Conservation (phyloP, 179 eudicot genomes). For the Silene coronaria region DNA sequence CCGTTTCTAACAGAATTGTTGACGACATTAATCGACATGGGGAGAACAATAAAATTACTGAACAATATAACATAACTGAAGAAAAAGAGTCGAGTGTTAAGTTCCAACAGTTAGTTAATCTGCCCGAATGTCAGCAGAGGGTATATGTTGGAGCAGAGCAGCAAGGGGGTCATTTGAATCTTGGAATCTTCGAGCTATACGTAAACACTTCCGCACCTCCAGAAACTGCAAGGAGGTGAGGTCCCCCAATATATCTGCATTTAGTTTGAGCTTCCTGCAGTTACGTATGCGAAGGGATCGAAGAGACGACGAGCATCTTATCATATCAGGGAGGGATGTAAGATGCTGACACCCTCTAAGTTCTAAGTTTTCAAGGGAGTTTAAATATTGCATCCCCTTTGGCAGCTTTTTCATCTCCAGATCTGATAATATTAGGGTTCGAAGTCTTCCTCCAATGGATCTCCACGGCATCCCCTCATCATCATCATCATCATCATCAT, state of each 20-base stretch:
- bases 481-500: too few relatives aligned
- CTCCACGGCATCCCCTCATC: background rate
- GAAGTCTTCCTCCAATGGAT: background rate
- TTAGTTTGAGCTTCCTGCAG: background rate
- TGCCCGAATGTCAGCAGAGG: too few relatives aligned
- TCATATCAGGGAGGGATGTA: background rate
- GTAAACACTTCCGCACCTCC: too few relatives aligned
- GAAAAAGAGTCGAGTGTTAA: too few relatives aligned
- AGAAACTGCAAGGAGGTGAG: conserved; percentile 6
- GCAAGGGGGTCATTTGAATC: too few relatives aligned
- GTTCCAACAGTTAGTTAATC: too few relatives aligned
- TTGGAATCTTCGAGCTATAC: too few relatives aligned
- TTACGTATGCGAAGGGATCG: background rate
- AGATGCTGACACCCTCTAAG: background rate
- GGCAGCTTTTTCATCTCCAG: background rate
- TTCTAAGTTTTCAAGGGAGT: background rate
- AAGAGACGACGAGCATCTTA: conserved; percentile 6
- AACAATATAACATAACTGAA: too few relatives aligned
- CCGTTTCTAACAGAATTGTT: too few relatives aligned
- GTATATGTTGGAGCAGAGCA: too few relatives aligned
- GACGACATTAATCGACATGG: too few relatives aligned
- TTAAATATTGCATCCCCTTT: background rate
- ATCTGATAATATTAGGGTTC: background rate
- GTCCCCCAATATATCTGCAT: background rate
- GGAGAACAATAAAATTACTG: too few relatives aligned